These are phyloP conservation scores for Papilionanthe hybrid DNA, from an alignment of 116 monocot species.

Conservation along the genomic window DNA sequence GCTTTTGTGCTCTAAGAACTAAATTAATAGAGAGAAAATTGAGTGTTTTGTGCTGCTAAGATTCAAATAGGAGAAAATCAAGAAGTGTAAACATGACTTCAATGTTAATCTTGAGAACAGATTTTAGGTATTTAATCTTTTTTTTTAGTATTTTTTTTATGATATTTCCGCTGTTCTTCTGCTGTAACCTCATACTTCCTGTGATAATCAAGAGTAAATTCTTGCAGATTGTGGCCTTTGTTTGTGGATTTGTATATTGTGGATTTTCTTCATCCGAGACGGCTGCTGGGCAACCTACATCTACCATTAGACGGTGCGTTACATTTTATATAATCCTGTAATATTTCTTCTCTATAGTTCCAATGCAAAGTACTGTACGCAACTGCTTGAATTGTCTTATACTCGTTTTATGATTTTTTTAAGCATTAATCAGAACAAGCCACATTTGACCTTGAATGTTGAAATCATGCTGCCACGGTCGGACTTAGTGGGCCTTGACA, in stretches of 20 bases:
- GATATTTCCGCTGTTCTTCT: not conserved
- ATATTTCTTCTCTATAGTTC: not conserved
- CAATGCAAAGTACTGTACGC: too few species aligned
- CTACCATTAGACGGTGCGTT: slow-evolving; percentile 39
- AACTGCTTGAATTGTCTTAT: not conserved
- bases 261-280: slow-evolving; percentile 30
- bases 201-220: not conserved
- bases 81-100: not conserved
- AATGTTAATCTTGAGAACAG: not conserved
- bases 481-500: not conserved
- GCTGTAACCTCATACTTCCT: not conserved
- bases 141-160: not conserved
- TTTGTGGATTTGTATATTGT: slow-evolving; percentile 54
- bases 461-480: not conserved
- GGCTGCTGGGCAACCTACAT: slow-evolving; percentile 11
- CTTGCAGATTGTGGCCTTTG: slow-evolving; percentile 59
- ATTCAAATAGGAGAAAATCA: too few species aligned
- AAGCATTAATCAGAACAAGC: not conserved
- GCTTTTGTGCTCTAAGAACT: too few species aligned
- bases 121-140: not conserved
- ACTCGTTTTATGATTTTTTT: not conserved
- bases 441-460: not conserved
- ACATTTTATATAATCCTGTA: slow-evolving; percentile 1
- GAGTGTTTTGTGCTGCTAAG: not conserved
- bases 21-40: too few species aligned